Evolutionary conservation across 75 land plant genomes (phyloP).

Genomic region (Azolla pinnata): DNA sequence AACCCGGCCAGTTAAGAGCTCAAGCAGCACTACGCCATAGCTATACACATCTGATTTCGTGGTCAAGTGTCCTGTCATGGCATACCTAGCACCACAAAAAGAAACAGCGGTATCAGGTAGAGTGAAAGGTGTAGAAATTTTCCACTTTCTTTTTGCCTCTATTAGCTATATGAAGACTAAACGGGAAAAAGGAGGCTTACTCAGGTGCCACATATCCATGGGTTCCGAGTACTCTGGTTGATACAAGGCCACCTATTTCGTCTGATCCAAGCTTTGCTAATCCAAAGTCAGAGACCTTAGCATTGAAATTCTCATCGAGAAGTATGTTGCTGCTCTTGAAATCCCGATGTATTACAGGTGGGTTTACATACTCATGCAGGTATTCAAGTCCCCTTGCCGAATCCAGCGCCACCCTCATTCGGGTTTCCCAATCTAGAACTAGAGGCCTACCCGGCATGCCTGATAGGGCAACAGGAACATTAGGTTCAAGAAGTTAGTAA

Average conservation of each 20-base stretch:
- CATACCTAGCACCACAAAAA: slow-evolving; percentile 12
- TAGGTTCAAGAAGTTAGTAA: neutral
- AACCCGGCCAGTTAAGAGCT: slow-evolving; percentile 51
- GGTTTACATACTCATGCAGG: slow-evolving; percentile 59
- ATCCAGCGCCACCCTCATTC: slow-evolving; percentile 60
- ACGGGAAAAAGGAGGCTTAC: slow-evolving; percentile 25
- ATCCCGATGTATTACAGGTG: slow-evolving; percentile 90
- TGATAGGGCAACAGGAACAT: slow-evolving; percentile 1
- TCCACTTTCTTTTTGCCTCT: too few relatives aligned
- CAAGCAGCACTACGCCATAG: slow-evolving; percentile 68
- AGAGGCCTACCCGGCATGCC: slow-evolving; percentile 21
- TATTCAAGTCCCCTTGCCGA: slow-evolving; percentile 72
- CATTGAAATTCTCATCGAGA: slow-evolving; percentile 61
- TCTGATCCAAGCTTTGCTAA: slow-evolving; percentile 55
- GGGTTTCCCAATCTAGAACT: slow-evolving; percentile 56
- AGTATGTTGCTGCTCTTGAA: slow-evolving; percentile 82
- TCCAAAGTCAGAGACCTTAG: slow-evolving; percentile 87
- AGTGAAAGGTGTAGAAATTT: neutral
- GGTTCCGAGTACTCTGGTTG: slow-evolving; percentile 63
- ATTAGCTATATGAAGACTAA: neutral
- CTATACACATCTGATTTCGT: slow-evolving; percentile 73
- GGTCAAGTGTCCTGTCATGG: slow-evolving; percentile 54
- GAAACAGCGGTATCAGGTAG: neutral
- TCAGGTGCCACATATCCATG: slow-evolving; percentile 87
- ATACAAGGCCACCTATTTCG: slow-evolving; percentile 48